A percentile compares a stretch with the other conserved stretches of the same genome.
Conservation (phyloP, 106 monocot genomes). For the Acorus gramineus region DNA sequence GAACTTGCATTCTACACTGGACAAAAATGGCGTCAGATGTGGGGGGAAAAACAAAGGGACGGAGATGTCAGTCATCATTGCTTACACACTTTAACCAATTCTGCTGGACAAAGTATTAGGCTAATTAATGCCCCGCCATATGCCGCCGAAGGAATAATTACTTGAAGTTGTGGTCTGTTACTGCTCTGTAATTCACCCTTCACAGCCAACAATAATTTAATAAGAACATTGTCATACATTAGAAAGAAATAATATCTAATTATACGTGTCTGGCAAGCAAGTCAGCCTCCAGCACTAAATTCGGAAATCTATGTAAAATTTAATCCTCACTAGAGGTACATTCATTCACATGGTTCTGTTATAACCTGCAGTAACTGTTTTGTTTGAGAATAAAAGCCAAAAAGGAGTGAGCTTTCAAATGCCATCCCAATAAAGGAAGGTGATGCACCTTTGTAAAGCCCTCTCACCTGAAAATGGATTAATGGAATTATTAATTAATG, state of each 20-base stretch:
- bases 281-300: too few species aligned
- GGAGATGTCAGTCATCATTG: too few species aligned
- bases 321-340: too few species aligned
- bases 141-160: slow-evolving; percentile 85
- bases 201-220: background rate
- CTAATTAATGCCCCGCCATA: slow-evolving; percentile 79
- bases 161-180: slow-evolving; percentile 51
- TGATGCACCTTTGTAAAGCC: slow-evolving; percentile 78
- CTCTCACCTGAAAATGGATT: slow-evolving; percentile 52
- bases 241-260: too few species aligned
- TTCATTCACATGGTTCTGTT: too few species aligned
- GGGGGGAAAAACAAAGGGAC: background rate
- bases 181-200: slow-evolving; percentile 46
- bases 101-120: slow-evolving; percentile 70
- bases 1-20: slow-evolving; percentile 99
- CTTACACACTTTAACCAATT: slow-evolving; percentile 66
- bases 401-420: slow-evolving; percentile 70
- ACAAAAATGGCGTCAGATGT: slow-evolving; percentile 30
- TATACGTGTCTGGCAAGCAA: too few species aligned
- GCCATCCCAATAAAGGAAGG: slow-evolving; percentile 76
- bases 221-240: background rate
- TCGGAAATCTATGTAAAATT: too few species aligned
- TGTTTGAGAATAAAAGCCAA: slow-evolving; percentile 75
- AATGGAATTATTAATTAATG: background rate
- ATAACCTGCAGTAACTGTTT: slow-evolving; percentile 75